Base-by-base conservation (phyloP, 257 asterid species). In the Gentiana macrophylla region DNA sequence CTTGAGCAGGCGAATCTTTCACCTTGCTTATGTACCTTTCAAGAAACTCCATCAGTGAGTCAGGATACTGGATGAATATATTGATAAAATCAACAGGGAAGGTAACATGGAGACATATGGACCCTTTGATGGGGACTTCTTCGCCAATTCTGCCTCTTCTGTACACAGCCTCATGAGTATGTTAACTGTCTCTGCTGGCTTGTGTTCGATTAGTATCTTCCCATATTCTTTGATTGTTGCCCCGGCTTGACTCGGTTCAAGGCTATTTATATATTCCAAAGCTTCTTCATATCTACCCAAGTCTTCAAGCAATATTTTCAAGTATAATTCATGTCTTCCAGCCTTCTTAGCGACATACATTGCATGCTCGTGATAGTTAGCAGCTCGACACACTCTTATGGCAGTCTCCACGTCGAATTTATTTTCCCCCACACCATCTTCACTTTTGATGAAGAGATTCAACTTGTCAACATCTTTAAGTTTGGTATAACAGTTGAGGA, bases 371-470 rank as follows among this genome's bases (percentile, higher is more conserved):
- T 87, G 95, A 77, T 91, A 91, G 72, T 80, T 89, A 45, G 97
- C 98, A 41, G 98, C 95, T 55, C 98, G 79, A 65, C 98, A 90
- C 50, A 84, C 98, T 78, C 80, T 80, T 77, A 90, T 90, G 7
- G 95, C 98, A 72, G 98, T 90, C 75, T 91, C 98, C 10, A 82
- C 95, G 64, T 91, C 98, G 67, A 87, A 87, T 67, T 83, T 91
- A 67, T 72, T 84, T 68, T 90, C 94, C 52, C 93, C 93, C 49
- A 69, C 65, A 13, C 89, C 89, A 62, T 81, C 98, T 70, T 87
- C 96, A 66, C 84, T 74, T 74, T 81, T 91, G 67, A 91, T 83
- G 72, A 91, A 91, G 59, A 81, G 44, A 71, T 91, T 69, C 71
- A 87, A 73, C 88, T 87, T 91, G 62, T 87, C 93, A 57, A 91